A percentile compares a stretch with the other conserved stretches of the same genome.
Evolutionary conservation across 768 basidiomycete genomes (phyloP).

Genomic region (Serendipita vermifera): DNA sequence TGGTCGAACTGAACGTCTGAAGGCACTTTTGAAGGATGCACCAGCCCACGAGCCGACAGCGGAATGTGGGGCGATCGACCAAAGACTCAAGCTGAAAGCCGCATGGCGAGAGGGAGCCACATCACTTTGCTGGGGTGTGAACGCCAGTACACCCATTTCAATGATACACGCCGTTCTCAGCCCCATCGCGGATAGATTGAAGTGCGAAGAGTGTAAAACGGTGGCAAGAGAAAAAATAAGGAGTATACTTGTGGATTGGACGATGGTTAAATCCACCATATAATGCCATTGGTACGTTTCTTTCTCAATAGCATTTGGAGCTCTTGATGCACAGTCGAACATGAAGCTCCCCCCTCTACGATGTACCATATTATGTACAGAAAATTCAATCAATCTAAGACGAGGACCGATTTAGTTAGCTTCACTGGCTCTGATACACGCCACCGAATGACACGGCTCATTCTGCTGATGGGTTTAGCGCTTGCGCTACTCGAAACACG

Average conservation of each 20-base stretch:
- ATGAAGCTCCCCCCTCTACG: no score
- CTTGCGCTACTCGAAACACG: constrained; percentile 70
- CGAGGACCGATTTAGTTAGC: no score
- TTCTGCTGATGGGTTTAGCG: no score
- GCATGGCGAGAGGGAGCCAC: background rate
- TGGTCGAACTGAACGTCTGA: constrained; percentile 69
- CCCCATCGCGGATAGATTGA: background rate
- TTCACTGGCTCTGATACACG: no score
- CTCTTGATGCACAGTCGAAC: no score
- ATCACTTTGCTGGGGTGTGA: background rate
- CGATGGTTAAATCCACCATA: constrained; percentile 5
- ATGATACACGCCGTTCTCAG: background rate
- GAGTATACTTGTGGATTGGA: constrained; percentile 1
- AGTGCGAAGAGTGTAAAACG: background rate
- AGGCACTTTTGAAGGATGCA: constrained; percentile 67
- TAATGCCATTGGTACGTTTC: no score
- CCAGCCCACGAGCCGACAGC: constrained; percentile 56
- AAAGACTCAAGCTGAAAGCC: background rate
- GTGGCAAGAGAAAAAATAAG: background rate
- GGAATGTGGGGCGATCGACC: constrained; percentile 27
- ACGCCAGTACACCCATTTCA: background rate
- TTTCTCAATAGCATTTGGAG: no score
- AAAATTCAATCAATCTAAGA: no score
- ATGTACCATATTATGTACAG: no score
- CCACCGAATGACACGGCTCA: no score